Base-by-base conservation (phyloP, 164 flowering plant genomes). In the Houttuynia cordata region DNA sequence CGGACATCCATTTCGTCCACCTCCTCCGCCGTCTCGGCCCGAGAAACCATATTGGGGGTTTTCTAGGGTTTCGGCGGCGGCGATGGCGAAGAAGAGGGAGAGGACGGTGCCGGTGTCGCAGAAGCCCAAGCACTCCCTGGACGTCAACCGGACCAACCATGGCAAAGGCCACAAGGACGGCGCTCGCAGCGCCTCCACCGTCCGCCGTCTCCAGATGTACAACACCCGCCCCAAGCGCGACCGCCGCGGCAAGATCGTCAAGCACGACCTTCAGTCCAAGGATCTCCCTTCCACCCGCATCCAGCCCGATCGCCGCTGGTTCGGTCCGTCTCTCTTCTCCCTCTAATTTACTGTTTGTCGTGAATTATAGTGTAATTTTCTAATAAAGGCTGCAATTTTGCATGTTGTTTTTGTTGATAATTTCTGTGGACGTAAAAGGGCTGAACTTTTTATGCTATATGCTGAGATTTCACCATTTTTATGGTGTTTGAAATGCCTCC, bases 151-250 rank as follows among this genome's bases (percentile, higher is more conserved):
- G 25, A 34, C 40, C 40, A 61, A 71, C 54, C 65, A 54, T 3
- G 62, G 51, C 19, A 67, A 68, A 57, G 72, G 75, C 37, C 64
- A 53, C 55, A 75, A 50, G 8, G 72, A 66, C 2, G 49, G 49
- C 49, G 22, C 49, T 63, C 86, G 98, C 15, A 84, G 78, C 68
- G 80, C 96, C 59, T 80, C 94, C 62, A 93, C 98, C 1, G 98
- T 93, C 53, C 94, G 96, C 65, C 91, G 98, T 24, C 91, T 93
- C 62, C 81, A 86, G 81, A 88, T 93, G 94, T 90, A 87, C 71
- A 83, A 92, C 24, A 58, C 75, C 20, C 70, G 85, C 69, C 98
- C 98, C 0, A 82, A 75, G 67, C 81, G 98, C 1, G 66, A 82
- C 73, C 34, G 77, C 10, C 68, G 74, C 40, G 98, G 98, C 7